These are phyloP conservation scores for Schizophyllum commune DNA, from an alignment of 1,284 basidiomycete genomes.

Conservation along the genomic window DNA sequence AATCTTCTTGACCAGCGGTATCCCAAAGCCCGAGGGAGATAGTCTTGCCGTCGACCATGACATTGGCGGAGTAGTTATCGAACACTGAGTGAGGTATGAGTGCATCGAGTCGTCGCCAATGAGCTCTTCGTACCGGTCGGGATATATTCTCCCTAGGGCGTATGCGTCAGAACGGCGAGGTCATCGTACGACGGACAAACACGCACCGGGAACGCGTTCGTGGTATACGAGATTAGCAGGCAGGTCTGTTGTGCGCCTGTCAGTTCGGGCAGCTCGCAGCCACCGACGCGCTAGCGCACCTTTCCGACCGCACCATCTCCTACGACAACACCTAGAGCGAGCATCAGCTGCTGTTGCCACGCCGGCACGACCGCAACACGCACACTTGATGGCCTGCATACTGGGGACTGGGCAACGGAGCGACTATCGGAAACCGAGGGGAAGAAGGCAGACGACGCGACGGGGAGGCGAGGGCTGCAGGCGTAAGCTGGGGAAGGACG, in stretches of 20 bases:
- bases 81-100: conserved; percentile 49
- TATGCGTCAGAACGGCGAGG: conserved; percentile 16
- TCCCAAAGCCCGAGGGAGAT: conserved; percentile 97
- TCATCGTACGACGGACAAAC: conserved; percentile 12
- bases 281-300: conserved; percentile 33
- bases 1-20: conserved; percentile 99
- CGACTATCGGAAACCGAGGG: conserved; percentile 12
- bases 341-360: conserved; percentile 7
- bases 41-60: conserved; percentile 98
- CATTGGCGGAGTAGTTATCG: conserved; percentile 93
- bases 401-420: conserved; percentile 12
- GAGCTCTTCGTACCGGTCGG: conserved; percentile 66
- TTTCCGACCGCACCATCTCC: conserved; percentile 99
- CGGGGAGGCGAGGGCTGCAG: neutral
- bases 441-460: conserved; percentile 7
- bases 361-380: conserved; percentile 15
- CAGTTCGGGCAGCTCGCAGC: neutral
- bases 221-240: conserved; percentile 95
- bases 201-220: conserved; percentile 89
- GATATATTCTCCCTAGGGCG: conserved; percentile 84
- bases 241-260: conserved; percentile 60
- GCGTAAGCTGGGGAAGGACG: neutral
- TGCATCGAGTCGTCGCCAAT: neutral
- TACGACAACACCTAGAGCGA: conserved; percentile 81
- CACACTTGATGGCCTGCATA: conserved; percentile 72